phyloP scores from a whole-genome alignment of 2,329 filamentous ascomycete genomes.

The Emergomyces pasteurianus region DNA sequence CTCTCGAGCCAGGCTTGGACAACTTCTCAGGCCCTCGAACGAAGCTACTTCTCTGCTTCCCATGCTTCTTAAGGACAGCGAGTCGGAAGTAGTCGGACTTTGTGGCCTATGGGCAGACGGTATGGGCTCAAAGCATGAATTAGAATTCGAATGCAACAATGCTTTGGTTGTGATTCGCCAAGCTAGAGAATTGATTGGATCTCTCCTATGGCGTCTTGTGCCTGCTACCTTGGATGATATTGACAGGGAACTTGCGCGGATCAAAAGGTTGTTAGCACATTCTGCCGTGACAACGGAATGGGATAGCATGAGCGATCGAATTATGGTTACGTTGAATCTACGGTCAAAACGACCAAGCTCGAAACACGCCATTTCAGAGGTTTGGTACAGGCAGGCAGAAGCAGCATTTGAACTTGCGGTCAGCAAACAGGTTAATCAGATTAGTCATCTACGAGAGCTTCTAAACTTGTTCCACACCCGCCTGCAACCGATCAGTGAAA shows the following conservation, averaged over 20 bases:
- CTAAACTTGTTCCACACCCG: not conserved
- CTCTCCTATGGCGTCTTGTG: not conserved
- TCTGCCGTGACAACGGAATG: not conserved
- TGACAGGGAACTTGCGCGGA: not conserved
- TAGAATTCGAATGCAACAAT: conserved; percentile 3
- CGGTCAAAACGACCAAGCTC: not conserved
- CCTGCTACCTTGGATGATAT: not conserved
- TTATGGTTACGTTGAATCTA: not conserved
- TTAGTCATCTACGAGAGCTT: not conserved
- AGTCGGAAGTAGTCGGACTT: not conserved
- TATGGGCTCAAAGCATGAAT: not conserved
- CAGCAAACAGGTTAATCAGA: not conserved
- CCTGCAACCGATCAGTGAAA: not conserved
- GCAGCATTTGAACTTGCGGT: not conserved
- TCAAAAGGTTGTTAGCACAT: not conserved
- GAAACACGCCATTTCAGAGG: not conserved
- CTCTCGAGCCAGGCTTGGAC: not conserved
- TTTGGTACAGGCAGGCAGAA: not conserved
- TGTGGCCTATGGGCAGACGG: not conserved
- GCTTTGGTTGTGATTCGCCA: not conserved
- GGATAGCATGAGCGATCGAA: not conserved
- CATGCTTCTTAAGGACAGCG: not conserved
- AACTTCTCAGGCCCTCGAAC: not conserved
- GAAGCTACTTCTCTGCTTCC: not conserved
- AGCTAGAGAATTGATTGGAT: not conserved